These are phyloP conservation scores for Funneliformis caledonium DNA, from an alignment of 371 early-diverging fungal genomes.

Conservation along the genomic window DNA sequence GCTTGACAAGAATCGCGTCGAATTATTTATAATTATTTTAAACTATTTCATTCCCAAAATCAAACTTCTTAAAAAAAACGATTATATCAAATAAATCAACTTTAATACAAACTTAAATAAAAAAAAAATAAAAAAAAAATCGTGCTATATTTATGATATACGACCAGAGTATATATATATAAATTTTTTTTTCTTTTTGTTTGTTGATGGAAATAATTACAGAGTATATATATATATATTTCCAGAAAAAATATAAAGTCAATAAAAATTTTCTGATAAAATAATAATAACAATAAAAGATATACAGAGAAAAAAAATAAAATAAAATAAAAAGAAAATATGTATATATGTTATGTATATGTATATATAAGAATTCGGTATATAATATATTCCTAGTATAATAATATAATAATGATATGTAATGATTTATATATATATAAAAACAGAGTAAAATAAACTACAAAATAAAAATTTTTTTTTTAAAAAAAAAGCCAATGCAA, in stretches of 20 bases:
- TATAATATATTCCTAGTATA: constrained; percentile 2
- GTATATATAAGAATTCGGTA: constrained; percentile 4
- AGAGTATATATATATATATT: constrained; percentile 1
- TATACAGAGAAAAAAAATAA: neutral
- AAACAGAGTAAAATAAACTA: neutral
- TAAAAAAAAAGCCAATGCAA: neutral
- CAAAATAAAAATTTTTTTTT: neutral
- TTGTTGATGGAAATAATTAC: constrained; percentile 1
- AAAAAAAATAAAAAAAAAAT: neutral
- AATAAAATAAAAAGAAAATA: neutral
- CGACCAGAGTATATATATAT: neutral
- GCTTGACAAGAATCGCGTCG: too few species aligned
- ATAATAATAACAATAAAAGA: neutral
- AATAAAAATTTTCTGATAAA: neutral
- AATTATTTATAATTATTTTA: too few species aligned
- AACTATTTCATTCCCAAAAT: too few species aligned
- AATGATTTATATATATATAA: constrained; percentile 1
- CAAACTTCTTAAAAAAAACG: too few species aligned
- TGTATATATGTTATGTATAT: constrained; percentile 22
- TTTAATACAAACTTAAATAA: too few species aligned
- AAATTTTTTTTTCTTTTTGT: neutral
- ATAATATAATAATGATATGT: constrained; percentile 1
- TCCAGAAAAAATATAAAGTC: neutral
- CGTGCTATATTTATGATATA: neutral
- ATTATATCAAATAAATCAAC: too few species aligned